Evolutionary conservation across 306 rosid genomes (phyloP), one percentile per base, ranked within the genome.

Genomic region (Macrotyloma uniflorum): DNA sequence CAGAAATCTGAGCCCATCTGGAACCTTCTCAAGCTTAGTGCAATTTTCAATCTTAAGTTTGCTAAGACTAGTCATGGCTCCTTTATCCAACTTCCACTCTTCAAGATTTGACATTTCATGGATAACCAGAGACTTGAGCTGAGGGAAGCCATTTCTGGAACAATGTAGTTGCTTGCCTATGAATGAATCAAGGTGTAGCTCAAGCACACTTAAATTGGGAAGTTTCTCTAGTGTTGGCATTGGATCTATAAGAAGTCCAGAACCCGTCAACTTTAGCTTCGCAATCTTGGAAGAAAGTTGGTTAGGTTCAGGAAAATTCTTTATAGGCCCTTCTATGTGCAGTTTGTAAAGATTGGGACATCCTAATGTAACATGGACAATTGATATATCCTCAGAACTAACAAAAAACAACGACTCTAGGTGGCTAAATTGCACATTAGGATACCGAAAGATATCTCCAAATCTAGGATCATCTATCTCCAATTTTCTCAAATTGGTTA

Each of bases 61-160:
- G 23, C 67, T 1, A 23, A 90, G 88, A 69, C 32, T 40, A 54
- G 58, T 49, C 91, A 86, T 78, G 30, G 88, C 89, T 53, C 76
- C 88, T 83, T 84, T 77, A 12, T 80, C 85, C 79, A 88, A 64
- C 67, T 67, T 83, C 91, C 87, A 90, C 83, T 82, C 81, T 69
- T 82, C 82, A 8, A 90, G 47, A 6, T 70, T 46, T 0, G 10
- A 2, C 57, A 90, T 57, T 4, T 11, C 9, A 4, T 7, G 0
- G 4, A 90, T 36, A 65, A 24, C 8, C 42, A 87, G 71, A 71
- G 72, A 57, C 54, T 86, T 79, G 8, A 86, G 87, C 33, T 58
- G 82, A 71, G 79, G 87, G 46, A 90, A 90, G 28, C 88, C 88
- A 55, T 23, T 23, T 28, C 18, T 12, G 5, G 79, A 78, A 78